Evolutionary conservation across 768 basidiomycete genomes (phyloP), one percentile per base, ranked within the genome.

Genomic region (Termitomyces sp.): DNA sequence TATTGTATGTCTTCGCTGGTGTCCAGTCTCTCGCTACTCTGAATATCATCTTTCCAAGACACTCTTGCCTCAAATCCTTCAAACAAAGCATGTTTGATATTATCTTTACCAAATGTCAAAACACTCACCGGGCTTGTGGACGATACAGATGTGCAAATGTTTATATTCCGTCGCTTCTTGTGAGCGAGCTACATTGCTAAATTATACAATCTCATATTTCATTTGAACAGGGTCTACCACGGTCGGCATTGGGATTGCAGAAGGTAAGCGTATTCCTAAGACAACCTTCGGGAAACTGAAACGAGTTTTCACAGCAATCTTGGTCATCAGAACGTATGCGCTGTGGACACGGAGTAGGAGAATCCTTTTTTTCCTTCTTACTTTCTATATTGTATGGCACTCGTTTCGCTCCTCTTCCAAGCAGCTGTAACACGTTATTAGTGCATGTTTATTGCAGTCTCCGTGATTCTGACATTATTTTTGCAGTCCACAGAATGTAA

Each of bases 281-380:
- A 22, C 10, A 12, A 33, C 12, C 13, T n/a, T 13, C 10, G 7
- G 12, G 5, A 20, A 31, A n/a, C 48, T 49, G 6, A 7, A n/a
- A 24, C 9, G 20, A 28, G 3, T 24, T 24, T 22, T 28, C 36
- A 22, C 28, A 66, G 65, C 63, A 7, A 49, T 66, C 33, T 55
- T 66, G 18, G 12, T 66, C 5, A 57, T 66, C 9, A 63, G 65
- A 46, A 64, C 65, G 12, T 60, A 59, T 41, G 65, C 65, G 7
- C 54, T 66, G 47, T 60, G 60, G 59, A 61, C 54, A 13, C 57
- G 57, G 49, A 59, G 47, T 15, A 51, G 55, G 6, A 53, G 20
- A 41, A 28, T 62, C 6, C 49, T 62, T 4, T 33, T 57, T 31
- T 54, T 37, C 39, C 46, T 62, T 34, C 10, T 60, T 15, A 12